Percentiles rank a stretch among this genome's conserved stretches.
phyloP scores from a whole-genome alignment of 2,329 filamentous ascomycete species.

The Curvularia sp. region DNA sequence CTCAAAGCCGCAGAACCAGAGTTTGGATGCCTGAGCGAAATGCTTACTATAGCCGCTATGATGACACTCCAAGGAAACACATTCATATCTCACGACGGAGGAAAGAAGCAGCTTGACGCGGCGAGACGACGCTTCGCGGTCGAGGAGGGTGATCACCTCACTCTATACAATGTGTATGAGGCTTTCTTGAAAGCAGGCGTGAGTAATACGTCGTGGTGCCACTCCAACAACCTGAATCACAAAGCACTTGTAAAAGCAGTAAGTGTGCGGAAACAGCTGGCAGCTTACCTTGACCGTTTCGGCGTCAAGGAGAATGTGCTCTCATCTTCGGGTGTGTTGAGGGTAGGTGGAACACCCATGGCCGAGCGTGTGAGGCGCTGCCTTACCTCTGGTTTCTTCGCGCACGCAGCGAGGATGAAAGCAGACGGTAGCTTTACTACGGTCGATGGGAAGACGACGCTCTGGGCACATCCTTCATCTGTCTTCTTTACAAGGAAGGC shows the following conservation, averaged over 20 bases:
- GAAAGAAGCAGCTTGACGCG: conserved; percentile 76
- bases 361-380: conserved; percentile 82
- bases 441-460: conserved; percentile 76
- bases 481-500: conserved; percentile 96
- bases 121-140: conserved; percentile 83
- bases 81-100: conserved; percentile 81
- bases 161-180: conserved; percentile 91
- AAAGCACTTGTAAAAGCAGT: conserved; percentile 82
- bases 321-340: conserved; percentile 50
- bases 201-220: conserved; percentile 86
- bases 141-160: conserved; percentile 93
- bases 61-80: conserved; percentile 81
- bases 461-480: conserved; percentile 90
- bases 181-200: conserved; percentile 83
- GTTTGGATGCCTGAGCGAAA: conserved; percentile 82
- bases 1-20: conserved; percentile 68
- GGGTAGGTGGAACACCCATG: conserved; percentile 57
- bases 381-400: conserved; percentile 88
- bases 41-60: conserved; percentile 94
- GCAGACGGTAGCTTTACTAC: conserved; percentile 88
- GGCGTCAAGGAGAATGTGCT: conserved; percentile 66
- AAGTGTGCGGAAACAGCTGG: conserved; percentile 84
- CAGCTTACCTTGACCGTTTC: conserved; percentile 85
- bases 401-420: conserved; percentile 92
- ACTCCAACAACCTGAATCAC: conserved; percentile 85